Conservation (phyloP, 1,139 yeast genomes). For the Protomyces macrosporus region DNA sequence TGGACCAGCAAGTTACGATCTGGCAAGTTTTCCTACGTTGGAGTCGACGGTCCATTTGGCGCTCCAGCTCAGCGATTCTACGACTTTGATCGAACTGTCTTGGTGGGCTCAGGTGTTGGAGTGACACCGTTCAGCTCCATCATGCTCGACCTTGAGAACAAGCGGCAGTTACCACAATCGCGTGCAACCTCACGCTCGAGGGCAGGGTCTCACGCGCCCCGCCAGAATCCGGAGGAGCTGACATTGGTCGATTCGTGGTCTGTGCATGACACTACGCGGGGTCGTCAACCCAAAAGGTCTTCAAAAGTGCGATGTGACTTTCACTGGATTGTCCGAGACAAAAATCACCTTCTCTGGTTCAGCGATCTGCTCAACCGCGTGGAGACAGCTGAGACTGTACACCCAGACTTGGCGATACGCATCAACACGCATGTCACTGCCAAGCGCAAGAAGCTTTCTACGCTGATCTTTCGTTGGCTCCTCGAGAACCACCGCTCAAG, state of each 20-base stretch:
- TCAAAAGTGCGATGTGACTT: not conserved
- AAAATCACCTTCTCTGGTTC: constrained; percentile 3
- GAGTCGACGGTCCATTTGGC: constrained; percentile 15
- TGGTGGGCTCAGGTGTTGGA: constrained; percentile 5
- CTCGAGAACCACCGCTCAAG: not conserved
- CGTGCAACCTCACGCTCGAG: not conserved
- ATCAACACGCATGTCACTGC: constrained; percentile 4
- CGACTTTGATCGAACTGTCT: constrained; percentile 8
- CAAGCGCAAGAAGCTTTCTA: not conserved
- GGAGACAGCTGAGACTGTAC: not conserved
- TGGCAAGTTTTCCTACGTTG: not conserved
- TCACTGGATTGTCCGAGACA: constrained; percentile 18
- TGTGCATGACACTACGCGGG: not conserved
- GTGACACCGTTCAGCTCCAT: not conserved
- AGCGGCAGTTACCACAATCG: not conserved
- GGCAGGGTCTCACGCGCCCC: not conserved
- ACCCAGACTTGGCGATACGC: not conserved
- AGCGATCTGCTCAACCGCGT: not conserved
- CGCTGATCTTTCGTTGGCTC: not conserved
- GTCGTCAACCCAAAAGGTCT: not conserved
- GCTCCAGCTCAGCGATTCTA: constrained; percentile 10
- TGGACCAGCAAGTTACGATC: not conserved
- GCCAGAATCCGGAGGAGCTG: not conserved
- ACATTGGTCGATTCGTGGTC: not conserved
- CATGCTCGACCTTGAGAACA: not conserved